Conservation (phyloP, 2,329 filamentous ascomycete genomes). For the Cladosporium sp. region DNA sequence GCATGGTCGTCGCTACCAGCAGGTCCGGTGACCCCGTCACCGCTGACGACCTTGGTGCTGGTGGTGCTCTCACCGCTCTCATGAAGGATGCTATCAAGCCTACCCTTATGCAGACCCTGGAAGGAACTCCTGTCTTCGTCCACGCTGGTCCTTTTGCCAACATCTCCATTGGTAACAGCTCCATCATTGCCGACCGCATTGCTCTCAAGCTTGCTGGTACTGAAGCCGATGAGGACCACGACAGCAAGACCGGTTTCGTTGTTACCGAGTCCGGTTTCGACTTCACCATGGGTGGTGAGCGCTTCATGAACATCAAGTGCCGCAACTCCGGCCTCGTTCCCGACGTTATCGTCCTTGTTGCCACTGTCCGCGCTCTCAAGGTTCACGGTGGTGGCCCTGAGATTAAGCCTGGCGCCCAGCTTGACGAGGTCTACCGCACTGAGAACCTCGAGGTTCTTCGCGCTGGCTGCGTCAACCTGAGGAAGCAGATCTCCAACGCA, state of each 20-base stretch:
- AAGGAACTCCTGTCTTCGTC: slow-evolving; percentile 95
- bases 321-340: slow-evolving; percentile 87
- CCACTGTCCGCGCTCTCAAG: slow-evolving; percentile 92
- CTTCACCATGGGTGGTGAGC: slow-evolving; percentile 98
- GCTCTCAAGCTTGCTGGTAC: slow-evolving; percentile 94
- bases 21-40: slow-evolving; percentile 83
- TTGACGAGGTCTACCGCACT: slow-evolving; percentile 83
- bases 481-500: slow-evolving; percentile 91
- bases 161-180: slow-evolving; percentile 95
- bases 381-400: slow-evolving; percentile 95
- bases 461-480: slow-evolving; percentile 85
- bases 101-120: slow-evolving; percentile 96
- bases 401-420: slow-evolving; percentile 77
- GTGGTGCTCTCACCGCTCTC: slow-evolving; percentile 84
- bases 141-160: slow-evolving; percentile 98
- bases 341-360: slow-evolving; percentile 90
- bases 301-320: slow-evolving; percentile 99
- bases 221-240: slow-evolving; percentile 81
- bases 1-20: slow-evolving; percentile 93
- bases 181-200: slow-evolving; percentile 89
- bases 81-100: slow-evolving; percentile 99
- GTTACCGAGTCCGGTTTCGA: slow-evolving; percentile 97
- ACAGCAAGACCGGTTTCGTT: slow-evolving; percentile 81
- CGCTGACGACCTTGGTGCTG: slow-evolving; percentile 89
- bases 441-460: slow-evolving; percentile 92